These are phyloP conservation scores for Allium cepa DNA, from an alignment of 106 monocot genomes.

Conservation along the genomic window DNA sequence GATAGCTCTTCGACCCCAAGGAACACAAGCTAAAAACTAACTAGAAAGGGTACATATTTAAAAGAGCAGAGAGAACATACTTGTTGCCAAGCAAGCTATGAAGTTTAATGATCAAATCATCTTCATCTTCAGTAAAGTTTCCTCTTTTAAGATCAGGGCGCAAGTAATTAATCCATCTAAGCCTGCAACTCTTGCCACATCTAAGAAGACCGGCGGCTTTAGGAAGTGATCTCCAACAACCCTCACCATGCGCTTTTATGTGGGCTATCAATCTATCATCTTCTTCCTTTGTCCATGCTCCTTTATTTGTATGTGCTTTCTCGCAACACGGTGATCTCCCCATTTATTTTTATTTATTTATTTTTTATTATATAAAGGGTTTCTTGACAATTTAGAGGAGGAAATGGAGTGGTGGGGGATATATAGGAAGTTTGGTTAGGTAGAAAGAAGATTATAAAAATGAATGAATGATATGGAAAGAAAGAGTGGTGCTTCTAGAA, in stretches of 20 bases:
- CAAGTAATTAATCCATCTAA: conserved; percentile 63
- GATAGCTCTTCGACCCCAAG: too few relatives aligned
- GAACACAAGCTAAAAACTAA: too few relatives aligned
- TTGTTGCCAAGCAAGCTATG: conserved; percentile 48
- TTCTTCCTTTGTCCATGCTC: conserved; percentile 79
- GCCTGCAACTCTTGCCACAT: conserved; percentile 56
- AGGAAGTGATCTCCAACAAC: conserved; percentile 76
- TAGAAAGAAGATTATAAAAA: too few relatives aligned
- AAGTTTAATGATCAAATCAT: conserved; percentile 47
- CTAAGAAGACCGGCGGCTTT: conserved; percentile 43
- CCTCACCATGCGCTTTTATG: conserved; percentile 63
- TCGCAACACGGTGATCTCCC: conserved; percentile 77
- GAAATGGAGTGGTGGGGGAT: not conserved
- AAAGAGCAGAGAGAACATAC: conserved; percentile 6
- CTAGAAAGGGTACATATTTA: not conserved
- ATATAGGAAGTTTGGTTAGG: not conserved
- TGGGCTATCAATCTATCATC: conserved; percentile 57
- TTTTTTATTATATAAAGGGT: not conserved
- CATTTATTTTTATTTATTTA: conserved; percentile 19
- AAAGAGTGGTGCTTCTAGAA: not conserved
- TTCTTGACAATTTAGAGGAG: not conserved
- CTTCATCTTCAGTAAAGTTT: conserved; percentile 47
- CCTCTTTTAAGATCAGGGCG: conserved; percentile 52
- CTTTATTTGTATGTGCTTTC: conserved; percentile 79
- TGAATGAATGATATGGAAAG: not conserved